Percentiles rank a stretch among this genome's conserved stretches.
Evolutionary conservation across 2,329 filamentous ascomycete species (phyloP).

Genomic region (Simplicillium sp.): DNA sequence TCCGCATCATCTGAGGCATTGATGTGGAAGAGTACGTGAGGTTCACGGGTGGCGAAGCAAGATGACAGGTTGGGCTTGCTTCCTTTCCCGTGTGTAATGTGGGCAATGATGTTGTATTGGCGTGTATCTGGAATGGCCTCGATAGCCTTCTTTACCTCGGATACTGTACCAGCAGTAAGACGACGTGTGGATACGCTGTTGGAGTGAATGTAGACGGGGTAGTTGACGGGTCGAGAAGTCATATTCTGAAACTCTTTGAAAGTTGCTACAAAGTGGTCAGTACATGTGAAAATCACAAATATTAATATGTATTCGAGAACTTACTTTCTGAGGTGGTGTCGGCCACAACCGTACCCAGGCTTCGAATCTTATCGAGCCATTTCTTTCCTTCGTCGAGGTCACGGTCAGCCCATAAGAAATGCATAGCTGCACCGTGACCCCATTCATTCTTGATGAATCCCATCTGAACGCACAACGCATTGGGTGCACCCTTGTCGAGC

Average conservation of each 20-base stretch:
- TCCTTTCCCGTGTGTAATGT: too few relatives aligned
- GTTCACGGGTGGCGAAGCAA: too few relatives aligned
- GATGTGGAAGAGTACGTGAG: too few relatives aligned
- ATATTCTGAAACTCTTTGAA: conserved; percentile 1
- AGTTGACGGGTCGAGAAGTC: not conserved
- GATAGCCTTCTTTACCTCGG: too few relatives aligned
- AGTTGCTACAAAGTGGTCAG: too few relatives aligned
- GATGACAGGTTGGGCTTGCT: too few relatives aligned
- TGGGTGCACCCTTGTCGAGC: not conserved
- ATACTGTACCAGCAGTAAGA: too few relatives aligned
- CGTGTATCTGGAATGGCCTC: too few relatives aligned
- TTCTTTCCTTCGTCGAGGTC: conserved; percentile 1
- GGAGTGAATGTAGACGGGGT: not conserved
- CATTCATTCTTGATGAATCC: conserved; percentile 3
- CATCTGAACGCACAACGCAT: conserved; percentile 3
- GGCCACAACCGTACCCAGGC: conserved; percentile 1
- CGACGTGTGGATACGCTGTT: not conserved
- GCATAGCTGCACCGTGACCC: not conserved
- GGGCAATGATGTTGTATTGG: too few relatives aligned
- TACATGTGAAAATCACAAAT: too few relatives aligned
- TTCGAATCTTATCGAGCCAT: not conserved
- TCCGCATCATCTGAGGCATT: too few relatives aligned
- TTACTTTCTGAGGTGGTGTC: conserved; percentile 1
- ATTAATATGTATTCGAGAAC: too few relatives aligned
- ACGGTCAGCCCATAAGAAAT: conserved; percentile 1